Base-by-base conservation (phyloP, 2,329 filamentous ascomycete genomes). In the Niveomyces coronatus region DNA sequence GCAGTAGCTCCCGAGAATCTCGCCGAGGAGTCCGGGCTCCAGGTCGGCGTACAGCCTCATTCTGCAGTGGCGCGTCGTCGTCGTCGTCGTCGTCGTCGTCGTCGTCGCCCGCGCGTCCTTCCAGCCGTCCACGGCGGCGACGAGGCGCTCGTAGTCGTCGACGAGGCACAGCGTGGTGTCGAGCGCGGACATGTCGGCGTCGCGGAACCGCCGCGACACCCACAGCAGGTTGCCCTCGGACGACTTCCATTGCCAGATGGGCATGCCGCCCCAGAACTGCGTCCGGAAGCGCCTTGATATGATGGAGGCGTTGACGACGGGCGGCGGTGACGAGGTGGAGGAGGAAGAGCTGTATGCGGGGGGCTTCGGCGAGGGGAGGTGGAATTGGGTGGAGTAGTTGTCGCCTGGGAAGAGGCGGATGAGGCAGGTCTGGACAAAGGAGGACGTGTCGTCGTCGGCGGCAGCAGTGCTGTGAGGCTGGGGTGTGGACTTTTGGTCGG, bases 231-330 rank as follows among this genome's bases (percentile, higher is more conserved):
- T 22, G 2, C 37, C 37, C 26, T 40, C 37, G 31, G 37, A 35
- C 11, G 37, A 40, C 31, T 40, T 40, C 37, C 37, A 40, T 19
- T 31, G 37, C 37, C 37, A 40, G 15, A 40, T 24, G 24, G 37
- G 37, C 37, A 40, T 40, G 27, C 31, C 37, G 27, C 26, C 26
- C 31, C 32, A 40, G 26, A 40, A 40, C 26, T 35, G 31, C 18
- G 37, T 40, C 24, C 37, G 37, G 26, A 40, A 40, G 20, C 37
- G 37, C 19, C 35, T 34, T 16, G 37, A 10, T 4, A 34, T 26
- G 5, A 27, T n/a, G 13, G 37, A 40, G 6, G 5, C 15, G 31
- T 40, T 35, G 37, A 40, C 23, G n/a, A 24, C 7, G 15, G 36
- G 36, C 29, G 27, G 17, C 15, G 5, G 23, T 13, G 17, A 15